Evolutionary conservation across 2,329 filamentous ascomycete genomes (phyloP).

Genomic region (Elsinoe necatrix): DNA sequence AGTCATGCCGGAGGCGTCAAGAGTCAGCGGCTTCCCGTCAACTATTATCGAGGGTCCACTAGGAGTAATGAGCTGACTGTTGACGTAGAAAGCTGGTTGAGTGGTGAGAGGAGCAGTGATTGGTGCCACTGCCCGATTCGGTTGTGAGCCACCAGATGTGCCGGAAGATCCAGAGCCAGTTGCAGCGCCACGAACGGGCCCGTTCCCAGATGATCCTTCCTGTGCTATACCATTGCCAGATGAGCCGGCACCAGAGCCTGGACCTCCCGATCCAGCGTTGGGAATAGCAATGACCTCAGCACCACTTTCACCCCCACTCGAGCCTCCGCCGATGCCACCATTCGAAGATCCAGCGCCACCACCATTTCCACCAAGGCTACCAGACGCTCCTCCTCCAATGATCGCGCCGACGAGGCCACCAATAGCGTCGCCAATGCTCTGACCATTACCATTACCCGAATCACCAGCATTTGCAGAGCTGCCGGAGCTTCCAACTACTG

Average conservation of each 20-base stretch:
- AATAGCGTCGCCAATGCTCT: too few species aligned
- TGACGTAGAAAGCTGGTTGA: conserved; percentile 1
- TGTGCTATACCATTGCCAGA: neutral
- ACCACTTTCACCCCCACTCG: neutral
- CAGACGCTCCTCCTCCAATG: neutral
- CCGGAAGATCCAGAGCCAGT: neutral
- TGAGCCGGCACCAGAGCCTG: neutral
- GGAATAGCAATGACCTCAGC: neutral
- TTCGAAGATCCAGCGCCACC: neutral
- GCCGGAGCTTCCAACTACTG: neutral
- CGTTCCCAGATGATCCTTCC: neutral
- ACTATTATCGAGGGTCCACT: neutral
- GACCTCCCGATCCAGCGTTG: neutral
- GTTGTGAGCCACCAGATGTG: neutral
- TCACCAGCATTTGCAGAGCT: neutral
- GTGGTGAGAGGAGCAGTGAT: neutral
- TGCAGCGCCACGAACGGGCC: neutral
- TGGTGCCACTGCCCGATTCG: neutral
- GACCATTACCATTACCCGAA: neutral
- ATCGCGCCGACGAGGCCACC: neutral
- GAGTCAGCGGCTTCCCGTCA: neutral
- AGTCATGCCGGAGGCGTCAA: neutral
- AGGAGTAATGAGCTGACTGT: neutral
- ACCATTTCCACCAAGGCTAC: neutral
- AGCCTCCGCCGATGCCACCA: neutral